Evolutionary conservation across 2,329 filamentous ascomycete genomes (phyloP), one percentile per base, ranked within the genome.

Genomic region (Falciphora oryzae): DNA sequence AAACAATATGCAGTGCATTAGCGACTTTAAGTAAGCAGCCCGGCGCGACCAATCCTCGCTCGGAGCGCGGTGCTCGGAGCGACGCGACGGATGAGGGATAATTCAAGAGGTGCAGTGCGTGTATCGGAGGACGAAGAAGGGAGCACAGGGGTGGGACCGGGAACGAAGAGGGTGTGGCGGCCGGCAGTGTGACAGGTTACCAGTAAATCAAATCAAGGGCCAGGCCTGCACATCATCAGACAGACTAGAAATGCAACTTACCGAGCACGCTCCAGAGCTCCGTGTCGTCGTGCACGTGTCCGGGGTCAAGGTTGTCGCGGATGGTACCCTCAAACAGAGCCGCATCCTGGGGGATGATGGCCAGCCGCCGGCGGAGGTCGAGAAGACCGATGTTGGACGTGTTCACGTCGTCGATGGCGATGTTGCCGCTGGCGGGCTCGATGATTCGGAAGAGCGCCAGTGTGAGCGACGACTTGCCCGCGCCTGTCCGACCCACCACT

Each of bases 301-400:
- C 92, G 29, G 96, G 96, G 74, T 99, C 95, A 56, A 98, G 84
- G 73, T 99, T 99, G 77, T 99, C 95, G 69, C 95, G 87, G 68
- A 99, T 86, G 11, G 77, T 76, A 11, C 78, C 78, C 64, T 81
- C 79, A 72, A 99, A 99, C 67, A 99, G 85, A 68, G 94, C 94
- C 35, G 95, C 94, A 77, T 99, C 96, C 75, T 99, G 95, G 5
- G 96, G 95, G 69, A 99, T 99, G 73, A 99, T 99, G 64, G 95
- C 94, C 61, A 99, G 82, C 65, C 95, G 89, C 64, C 93, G 86
- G 64, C 95, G 88, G 64, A 99, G 83, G 75, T 99, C 95, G 64
- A 96, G 79, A 63, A 99, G 80, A 3, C 95, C 95, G 72, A 99
- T 97, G 4, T 86, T 87, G 64, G 92, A 94, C 16, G 95, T 97